These are phyloP conservation scores for Cubamyces lactineus DNA, from an alignment of 768 basidiomycete genomes.

Conservation along the genomic window DNA sequence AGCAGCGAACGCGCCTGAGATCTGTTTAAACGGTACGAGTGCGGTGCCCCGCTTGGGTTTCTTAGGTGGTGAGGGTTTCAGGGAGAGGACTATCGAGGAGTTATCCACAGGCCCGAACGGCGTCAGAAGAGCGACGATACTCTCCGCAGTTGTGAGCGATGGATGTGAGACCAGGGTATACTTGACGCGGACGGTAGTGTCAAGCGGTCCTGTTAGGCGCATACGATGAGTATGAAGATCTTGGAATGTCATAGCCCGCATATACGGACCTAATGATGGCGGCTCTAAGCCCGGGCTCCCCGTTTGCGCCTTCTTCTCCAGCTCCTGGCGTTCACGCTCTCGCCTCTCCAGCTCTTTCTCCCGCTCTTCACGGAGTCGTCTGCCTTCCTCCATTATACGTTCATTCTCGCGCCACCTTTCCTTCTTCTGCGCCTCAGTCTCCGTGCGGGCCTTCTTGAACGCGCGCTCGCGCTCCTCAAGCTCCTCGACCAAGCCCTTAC, in stretches of 20 bases:
- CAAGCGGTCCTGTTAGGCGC: conserved; percentile 52
- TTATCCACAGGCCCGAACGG: conserved; percentile 68
- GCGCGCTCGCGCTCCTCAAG: conserved; percentile 78
- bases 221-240: not conserved
- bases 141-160: conserved; percentile 51
- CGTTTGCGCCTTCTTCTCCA: conserved; percentile 36
- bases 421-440: conserved; percentile 61
- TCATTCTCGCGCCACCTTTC: conserved; percentile 64
- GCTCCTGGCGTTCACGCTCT: conserved; percentile 45
- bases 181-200: conserved; percentile 78
- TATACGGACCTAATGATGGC: conserved; percentile 53
- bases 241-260: too few relatives aligned
- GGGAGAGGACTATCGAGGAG: conserved; percentile 65
- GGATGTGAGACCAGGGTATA: conserved; percentile 63
- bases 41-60: conserved; percentile 71
- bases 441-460: conserved; percentile 70
- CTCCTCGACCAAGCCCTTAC: conserved; percentile 75
- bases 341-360: conserved; percentile 53
- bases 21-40: conserved; percentile 74
- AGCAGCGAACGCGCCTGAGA: conserved; percentile 76
- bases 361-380: conserved; percentile 66
- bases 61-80: conserved; percentile 59
- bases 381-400: conserved; percentile 74
- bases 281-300: conserved; percentile 52
- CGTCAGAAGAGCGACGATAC: conserved; percentile 54